Evolutionary conservation across 1,284 basidiomycete species (phyloP), one percentile per base, ranked within the genome.

Genomic region (Veloporphyrellus conicus): DNA sequence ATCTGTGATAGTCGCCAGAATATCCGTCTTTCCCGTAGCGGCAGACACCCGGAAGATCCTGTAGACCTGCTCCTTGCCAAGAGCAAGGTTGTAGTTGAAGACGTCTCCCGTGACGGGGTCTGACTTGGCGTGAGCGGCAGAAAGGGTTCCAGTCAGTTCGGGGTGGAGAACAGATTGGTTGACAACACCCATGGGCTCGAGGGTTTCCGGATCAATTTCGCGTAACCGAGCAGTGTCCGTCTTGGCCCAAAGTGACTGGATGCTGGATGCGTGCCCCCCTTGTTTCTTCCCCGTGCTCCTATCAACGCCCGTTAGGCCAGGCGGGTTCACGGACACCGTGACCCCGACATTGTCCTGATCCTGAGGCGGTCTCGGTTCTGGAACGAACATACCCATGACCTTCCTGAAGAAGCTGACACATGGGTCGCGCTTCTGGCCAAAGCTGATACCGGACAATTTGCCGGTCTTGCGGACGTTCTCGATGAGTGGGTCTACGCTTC

Each of bases 111-210:
- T 63, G 34, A 59, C 53, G 1, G 61, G 54, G 41, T 71, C 71
- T 20, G 58, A 62, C 45, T 70, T 71, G 22, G 67, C 61, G 41
- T 72, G 69, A n/a, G 71, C 66, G 6, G 65, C 66, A 40, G 65
- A 62, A 11, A 71, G 23, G n/a, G 6, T 43, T 3, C 71, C 71
- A 3, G 60, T 60, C 15, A 72, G 66, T 12, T 61, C 58, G 3
- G 63, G 60, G 36, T 69, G 61, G n/a, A 71, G 51, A 4, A 45
- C 40, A 1, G 48, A 33, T 54, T 71, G 70, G 0, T 52, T 52
- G 14, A 42, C 53, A 6, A 57, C 10, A 22, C 58, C 60, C 43
- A 69, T 54, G 3, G 70, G 68, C 20, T 69, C 64, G 23, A 71
- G 63, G 1, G 69, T 68, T 16, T 64, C 59, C 4, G 70, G 60